Base-by-base conservation (phyloP, 345 rosid species). In the Toxicodendron radicans region DNA sequence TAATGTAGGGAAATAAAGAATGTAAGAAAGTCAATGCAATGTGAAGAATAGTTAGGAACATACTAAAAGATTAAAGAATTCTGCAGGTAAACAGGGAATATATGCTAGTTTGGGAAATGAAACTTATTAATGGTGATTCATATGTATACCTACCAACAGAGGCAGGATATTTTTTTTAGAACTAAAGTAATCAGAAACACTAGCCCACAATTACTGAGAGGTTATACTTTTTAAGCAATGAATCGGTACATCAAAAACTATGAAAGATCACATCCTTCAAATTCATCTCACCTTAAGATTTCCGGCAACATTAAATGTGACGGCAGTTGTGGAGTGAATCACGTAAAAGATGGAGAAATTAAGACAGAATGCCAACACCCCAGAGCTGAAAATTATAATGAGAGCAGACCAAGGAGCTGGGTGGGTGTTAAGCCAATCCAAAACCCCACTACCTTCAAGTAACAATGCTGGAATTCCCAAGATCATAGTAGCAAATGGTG, bases 271-370 rank as follows among this genome's bases (percentile, higher is more conserved):
- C 12, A 63, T 14, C 49, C 41, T 43, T 5, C 7, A 23, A 3
- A 75, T 21, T 68, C 21, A 38, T 76, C 86, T 87, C 84, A 93
- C 99, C 99, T 95, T 95, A 27, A 95, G 97, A 81, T 95, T 95
- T 76, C 99, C 99, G 21, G 99, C 99, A 69, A 95, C 99, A 16
- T 95, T 95, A 80, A 95, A 95, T 27, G 99, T 95, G 73, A 95
- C 99, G 14, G 99, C 99, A 20, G 99, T 95, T 68, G 99, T 95
- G 18, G 99, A 95, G 85, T 95, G 99, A 73, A 95, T 95, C 72
- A 95, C 99, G 3, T 95, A 95, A 77, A 95, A 95, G 73, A 95
- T 95, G 76, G 99, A 95, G 83, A 95, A 95, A 87, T 95, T 95
- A 53, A 95, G 97, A 79, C 97, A 95, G 84, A 95, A 95, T 18